A percentile compares a stretch with the other conserved stretches of the same genome.
phyloP scores from a whole-genome alignment of 192 early-diverging fungal species.

The Coemansia sp. region DNA sequence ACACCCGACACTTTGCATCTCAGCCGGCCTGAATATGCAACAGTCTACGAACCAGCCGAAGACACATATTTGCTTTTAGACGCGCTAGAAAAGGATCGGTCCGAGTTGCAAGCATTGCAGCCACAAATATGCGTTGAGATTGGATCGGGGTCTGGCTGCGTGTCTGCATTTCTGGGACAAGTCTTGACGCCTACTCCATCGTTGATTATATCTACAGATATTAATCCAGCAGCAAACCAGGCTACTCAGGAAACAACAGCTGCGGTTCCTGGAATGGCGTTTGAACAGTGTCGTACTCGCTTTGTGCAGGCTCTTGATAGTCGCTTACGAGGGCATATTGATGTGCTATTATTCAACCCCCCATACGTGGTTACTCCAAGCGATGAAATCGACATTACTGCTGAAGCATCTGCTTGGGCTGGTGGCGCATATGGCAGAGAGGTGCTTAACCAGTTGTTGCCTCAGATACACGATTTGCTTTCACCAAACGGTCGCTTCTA shows the following conservation, averaged over 20 bases:
- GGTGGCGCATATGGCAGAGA: slow-evolving; percentile 88
- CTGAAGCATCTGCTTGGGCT: slow-evolving; percentile 86
- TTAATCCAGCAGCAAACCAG: slow-evolving; percentile 70
- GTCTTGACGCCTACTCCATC: slow-evolving; percentile 17
- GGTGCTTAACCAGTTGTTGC: slow-evolving; percentile 78
- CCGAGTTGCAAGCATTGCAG: slow-evolving; percentile 50
- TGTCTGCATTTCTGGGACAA: slow-evolving; percentile 72
- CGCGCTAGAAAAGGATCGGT: slow-evolving; percentile 76
- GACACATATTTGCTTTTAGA: slow-evolving; percentile 94
- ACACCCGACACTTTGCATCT: slow-evolving; percentile 80
- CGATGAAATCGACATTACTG: slow-evolving; percentile 61
- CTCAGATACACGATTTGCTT: slow-evolving; percentile 67
- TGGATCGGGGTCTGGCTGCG: slow-evolving; percentile 84
- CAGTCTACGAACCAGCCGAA: slow-evolving; percentile 90
- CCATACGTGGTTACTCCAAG: slow-evolving; percentile 89
- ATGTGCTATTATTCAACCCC: slow-evolving; percentile 90
- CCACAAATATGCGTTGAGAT: slow-evolving; percentile 83
- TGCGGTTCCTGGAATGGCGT: slow-evolving; percentile 42
- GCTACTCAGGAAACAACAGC: slow-evolving; percentile 67
- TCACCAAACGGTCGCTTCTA: slow-evolving; percentile 76
- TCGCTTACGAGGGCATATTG: slow-evolving; percentile 58
- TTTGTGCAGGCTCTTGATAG: slow-evolving; percentile 58
- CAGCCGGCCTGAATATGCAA: slow-evolving; percentile 57
- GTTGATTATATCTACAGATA: slow-evolving; percentile 69
- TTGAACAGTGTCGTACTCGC: slow-evolving; percentile 67